These are phyloP conservation scores for Penicillium sp. DNA, from an alignment of 2,329 filamentous ascomycete species.

Conservation along the genomic window DNA sequence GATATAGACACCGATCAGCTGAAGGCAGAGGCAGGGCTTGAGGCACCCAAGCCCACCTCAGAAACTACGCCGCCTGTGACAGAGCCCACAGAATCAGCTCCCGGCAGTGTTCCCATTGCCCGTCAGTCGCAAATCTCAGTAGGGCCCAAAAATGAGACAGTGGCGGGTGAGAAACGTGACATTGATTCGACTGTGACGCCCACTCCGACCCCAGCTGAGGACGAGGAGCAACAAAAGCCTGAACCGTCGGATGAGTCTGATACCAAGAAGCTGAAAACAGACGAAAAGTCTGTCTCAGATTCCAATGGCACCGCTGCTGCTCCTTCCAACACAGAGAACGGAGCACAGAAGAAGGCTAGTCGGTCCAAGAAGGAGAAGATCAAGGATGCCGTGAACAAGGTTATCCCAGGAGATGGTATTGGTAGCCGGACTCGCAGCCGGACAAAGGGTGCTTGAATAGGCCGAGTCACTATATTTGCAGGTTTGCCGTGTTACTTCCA, in stretches of 20 bases:
- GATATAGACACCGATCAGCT: not conserved
- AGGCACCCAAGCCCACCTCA: slow-evolving; percentile 11
- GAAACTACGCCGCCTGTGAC: slow-evolving; percentile 9
- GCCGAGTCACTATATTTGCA: not conserved
- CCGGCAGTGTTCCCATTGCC: slow-evolving; percentile 9
- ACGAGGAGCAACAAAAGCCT: slow-evolving; percentile 18
- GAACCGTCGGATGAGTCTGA: slow-evolving; percentile 23
- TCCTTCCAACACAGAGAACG: slow-evolving; percentile 19
- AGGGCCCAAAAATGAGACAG: slow-evolving; percentile 10
- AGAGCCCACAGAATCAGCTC: slow-evolving; percentile 3
- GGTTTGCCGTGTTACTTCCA: not conserved
- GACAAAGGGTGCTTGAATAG: slow-evolving; percentile 29
- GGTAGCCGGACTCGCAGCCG: slow-evolving; percentile 43
- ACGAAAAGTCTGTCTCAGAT: slow-evolving; percentile 4
- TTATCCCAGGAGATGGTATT: slow-evolving; percentile 34
- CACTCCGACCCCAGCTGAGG: not conserved
- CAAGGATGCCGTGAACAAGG: slow-evolving; percentile 30
- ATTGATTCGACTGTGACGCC: slow-evolving; percentile 16
- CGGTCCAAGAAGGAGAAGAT: slow-evolving; percentile 35
- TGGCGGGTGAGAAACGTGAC: slow-evolving; percentile 21
- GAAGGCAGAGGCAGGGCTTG: not conserved
- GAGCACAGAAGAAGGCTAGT: slow-evolving; percentile 31
- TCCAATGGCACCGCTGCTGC: slow-evolving; percentile 18
- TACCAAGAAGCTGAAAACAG: slow-evolving; percentile 40
- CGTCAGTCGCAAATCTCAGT: slow-evolving; percentile 10